Evolutionary conservation across 2,329 filamentous ascomycete genomes (phyloP).

Genomic region (Claviceps cyperi): DNA sequence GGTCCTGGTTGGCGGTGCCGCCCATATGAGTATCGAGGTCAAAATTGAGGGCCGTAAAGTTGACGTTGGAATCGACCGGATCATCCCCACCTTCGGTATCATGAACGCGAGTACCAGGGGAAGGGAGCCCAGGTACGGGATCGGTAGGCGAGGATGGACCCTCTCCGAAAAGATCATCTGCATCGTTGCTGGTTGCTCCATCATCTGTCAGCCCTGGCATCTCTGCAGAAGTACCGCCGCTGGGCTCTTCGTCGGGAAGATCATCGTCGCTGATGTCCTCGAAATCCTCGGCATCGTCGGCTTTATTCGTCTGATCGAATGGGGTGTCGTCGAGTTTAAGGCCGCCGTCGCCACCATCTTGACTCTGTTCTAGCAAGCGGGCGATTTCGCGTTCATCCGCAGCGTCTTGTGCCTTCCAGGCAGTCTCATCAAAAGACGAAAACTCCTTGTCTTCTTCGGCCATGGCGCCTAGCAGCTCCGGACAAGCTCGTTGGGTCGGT

Average conservation of each 20-base stretch:
- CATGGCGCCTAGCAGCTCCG: conserved; percentile 13
- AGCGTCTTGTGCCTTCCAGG: conserved; percentile 29
- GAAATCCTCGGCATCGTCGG: conserved; percentile 80
- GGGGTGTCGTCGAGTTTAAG: conserved; percentile 29
- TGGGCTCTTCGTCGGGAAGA: conserved; percentile 60
- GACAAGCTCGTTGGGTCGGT: conserved; percentile 9
- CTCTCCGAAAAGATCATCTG: conserved; percentile 58
- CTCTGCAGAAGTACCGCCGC: conserved; percentile 27
- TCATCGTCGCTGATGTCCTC: conserved; percentile 89
- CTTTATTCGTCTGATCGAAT: conserved; percentile 61
- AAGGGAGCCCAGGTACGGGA: conserved; percentile 25
- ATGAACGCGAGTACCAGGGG: conserved; percentile 28
- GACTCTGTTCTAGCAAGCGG: conserved; percentile 27
- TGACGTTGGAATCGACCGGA: conserved; percentile 17
- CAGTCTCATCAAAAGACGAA: conserved; percentile 20
- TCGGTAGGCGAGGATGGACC: conserved; percentile 35
- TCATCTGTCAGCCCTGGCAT: conserved; percentile 44
- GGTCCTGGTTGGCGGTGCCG: conserved; percentile 40
- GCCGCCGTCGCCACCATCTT: conserved; percentile 23
- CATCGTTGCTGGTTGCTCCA: conserved; percentile 43
- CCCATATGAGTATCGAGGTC: conserved; percentile 29
- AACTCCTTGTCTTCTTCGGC: conserved; percentile 18
- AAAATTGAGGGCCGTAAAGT: conserved; percentile 31
- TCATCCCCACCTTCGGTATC: conserved; percentile 24
- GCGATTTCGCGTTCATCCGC: conserved; percentile 35